phyloP scores from a whole-genome alignment of 163 green algal genomes.

The Volvox carteri region DNA sequence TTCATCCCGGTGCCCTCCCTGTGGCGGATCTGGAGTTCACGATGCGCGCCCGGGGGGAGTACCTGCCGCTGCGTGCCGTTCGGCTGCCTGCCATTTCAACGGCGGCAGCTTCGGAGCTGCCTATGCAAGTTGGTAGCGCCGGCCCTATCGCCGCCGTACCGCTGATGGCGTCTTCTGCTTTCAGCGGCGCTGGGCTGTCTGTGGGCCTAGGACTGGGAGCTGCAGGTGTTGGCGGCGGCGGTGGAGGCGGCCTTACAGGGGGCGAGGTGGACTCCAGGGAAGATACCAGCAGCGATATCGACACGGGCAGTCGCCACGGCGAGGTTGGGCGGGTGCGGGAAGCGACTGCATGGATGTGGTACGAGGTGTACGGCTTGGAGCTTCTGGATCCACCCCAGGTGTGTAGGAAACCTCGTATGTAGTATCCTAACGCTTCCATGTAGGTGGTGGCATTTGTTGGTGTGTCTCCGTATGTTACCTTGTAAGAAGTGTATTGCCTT shows the following conservation, averaged over 20 bases:
- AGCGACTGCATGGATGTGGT: background rate
- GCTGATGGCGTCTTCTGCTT: background rate
- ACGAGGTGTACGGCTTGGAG: conserved; percentile 42
- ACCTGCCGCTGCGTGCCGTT: background rate
- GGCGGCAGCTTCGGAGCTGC: background rate
- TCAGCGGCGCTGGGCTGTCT: background rate
- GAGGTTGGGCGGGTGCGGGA: background rate
- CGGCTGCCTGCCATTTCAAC: background rate
- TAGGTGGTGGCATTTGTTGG: no score
- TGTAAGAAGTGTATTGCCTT: no score
- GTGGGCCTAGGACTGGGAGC: background rate
- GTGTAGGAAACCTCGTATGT: no score
- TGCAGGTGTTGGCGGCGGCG: background rate
- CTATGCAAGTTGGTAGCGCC: no score
- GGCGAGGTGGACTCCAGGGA: background rate
- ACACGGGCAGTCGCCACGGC: background rate
- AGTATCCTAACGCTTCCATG: no score
- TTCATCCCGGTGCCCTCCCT: background rate
- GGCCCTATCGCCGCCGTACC: no score
- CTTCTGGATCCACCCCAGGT: conserved; percentile 21
- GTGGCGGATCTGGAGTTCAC: conserved; percentile 28
- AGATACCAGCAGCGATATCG: background rate
- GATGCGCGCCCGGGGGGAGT: background rate
- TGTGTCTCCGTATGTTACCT: no score
- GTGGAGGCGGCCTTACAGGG: background rate